Conservation (phyloP, 2,329 filamentous ascomycete species). For the Aspergillus sojae region DNA sequence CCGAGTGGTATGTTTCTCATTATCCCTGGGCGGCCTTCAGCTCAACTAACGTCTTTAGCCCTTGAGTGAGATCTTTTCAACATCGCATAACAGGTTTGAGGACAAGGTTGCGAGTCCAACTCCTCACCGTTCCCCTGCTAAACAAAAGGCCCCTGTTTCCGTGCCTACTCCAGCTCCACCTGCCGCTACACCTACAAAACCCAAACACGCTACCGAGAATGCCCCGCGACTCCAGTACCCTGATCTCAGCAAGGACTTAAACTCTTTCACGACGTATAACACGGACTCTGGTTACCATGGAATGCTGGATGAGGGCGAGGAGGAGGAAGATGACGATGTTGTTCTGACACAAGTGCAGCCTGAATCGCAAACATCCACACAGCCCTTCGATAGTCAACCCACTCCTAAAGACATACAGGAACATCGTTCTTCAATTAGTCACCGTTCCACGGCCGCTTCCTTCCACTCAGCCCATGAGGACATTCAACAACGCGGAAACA, state of each 20-base stretch:
- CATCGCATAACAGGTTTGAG: slow-evolving; percentile 40
- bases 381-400: slow-evolving; percentile 35
- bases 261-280: slow-evolving; percentile 44
- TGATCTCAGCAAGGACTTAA: slow-evolving; percentile 36
- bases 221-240: slow-evolving; percentile 29
- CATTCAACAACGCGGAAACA: slow-evolving; percentile 36
- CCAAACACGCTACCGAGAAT: slow-evolving; percentile 18
- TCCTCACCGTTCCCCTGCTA: slow-evolving; percentile 39
- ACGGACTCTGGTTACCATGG: slow-evolving; percentile 54
- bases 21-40: background rate
- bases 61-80: slow-evolving; percentile 51
- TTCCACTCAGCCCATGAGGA: slow-evolving; percentile 52
- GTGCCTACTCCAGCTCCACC: slow-evolving; percentile 14
- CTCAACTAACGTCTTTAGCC: slow-evolving; percentile 35
- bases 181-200: slow-evolving; percentile 19
- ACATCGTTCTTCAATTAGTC: slow-evolving; percentile 30
- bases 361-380: slow-evolving; percentile 37
- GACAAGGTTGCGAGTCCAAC: slow-evolving; percentile 34
- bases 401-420: slow-evolving; percentile 17
- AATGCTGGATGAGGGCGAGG: slow-evolving; percentile 31
- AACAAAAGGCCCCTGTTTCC: slow-evolving; percentile 14
- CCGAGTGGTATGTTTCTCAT: slow-evolving; percentile 44
- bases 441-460: slow-evolving; percentile 47
- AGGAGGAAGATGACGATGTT: slow-evolving; percentile 44
- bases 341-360: slow-evolving; percentile 36